phyloP scores from a whole-genome alignment of 1,139 yeast genomes.

The Kluyveromyces sp. region DNA sequence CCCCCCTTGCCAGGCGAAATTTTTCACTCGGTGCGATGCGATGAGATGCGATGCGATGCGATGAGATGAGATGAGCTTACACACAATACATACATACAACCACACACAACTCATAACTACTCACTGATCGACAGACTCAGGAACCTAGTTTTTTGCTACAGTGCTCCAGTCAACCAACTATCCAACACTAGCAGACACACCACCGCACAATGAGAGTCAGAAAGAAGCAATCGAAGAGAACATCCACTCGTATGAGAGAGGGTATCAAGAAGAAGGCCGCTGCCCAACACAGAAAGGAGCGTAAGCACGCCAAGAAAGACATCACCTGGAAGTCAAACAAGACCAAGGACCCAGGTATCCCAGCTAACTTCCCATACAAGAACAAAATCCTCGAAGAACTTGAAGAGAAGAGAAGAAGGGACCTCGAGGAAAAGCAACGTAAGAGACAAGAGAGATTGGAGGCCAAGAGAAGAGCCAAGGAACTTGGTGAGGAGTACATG shows the following conservation, averaged over 20 bases:
- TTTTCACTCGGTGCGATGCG: slow-evolving; percentile 17
- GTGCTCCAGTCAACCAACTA: no score
- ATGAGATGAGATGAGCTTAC: slow-evolving; percentile 8
- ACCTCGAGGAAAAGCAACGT: slow-evolving; percentile 50
- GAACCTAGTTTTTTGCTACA: no score
- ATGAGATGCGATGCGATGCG: slow-evolving; percentile 11
- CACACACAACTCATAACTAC: no score
- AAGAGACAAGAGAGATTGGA: slow-evolving; percentile 37
- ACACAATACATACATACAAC: no score
- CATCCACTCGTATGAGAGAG: slow-evolving; percentile 86
- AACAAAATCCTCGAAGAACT: slow-evolving; percentile 74
- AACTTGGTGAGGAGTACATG: slow-evolving; percentile 37
- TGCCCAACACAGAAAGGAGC: slow-evolving; percentile 82
- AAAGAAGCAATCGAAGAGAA: slow-evolving; percentile 49
- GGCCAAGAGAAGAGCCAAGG: slow-evolving; percentile 40
- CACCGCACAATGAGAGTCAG: slow-evolving; percentile 26
- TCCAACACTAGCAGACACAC: no score
- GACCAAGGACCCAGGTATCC: slow-evolving; percentile 89
- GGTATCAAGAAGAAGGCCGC: slow-evolving; percentile 94
- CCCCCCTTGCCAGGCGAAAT: not conserved
- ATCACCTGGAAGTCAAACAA: slow-evolving; percentile 84
- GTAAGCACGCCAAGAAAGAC: slow-evolving; percentile 76
- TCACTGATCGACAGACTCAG: no score
- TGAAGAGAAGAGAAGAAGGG: slow-evolving; percentile 60
- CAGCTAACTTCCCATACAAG: slow-evolving; percentile 89